These are phyloP conservation scores for Cladophialophora psammophila DNA, from an alignment of 2,329 filamentous ascomycete species.

Conservation along the genomic window DNA sequence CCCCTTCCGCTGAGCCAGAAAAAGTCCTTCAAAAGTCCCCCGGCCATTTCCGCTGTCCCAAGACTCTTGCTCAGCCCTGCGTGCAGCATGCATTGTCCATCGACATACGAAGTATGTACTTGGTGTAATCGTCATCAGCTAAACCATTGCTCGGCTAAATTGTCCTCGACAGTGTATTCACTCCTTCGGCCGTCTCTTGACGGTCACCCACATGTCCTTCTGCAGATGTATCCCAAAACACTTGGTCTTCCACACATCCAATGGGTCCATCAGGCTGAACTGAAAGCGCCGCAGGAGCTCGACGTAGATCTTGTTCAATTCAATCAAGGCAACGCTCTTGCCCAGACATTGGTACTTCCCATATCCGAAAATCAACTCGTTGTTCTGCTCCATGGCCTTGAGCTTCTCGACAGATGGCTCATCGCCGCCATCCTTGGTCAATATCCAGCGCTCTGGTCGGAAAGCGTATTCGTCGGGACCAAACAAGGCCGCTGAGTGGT, in stretches of 20 bases:
- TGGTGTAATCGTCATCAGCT: background rate
- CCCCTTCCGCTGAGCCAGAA: background rate
- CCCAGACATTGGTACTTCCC: slow-evolving; percentile 58
- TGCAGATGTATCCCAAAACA: too few species aligned
- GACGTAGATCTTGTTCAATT: slow-evolving; percentile 52
- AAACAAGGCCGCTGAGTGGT: slow-evolving; percentile 46
- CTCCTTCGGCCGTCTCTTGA: slow-evolving; percentile 13
- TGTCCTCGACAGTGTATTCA: background rate
- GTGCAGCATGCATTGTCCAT: background rate
- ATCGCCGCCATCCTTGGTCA: slow-evolving; percentile 42
- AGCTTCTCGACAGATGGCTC: slow-evolving; percentile 36
- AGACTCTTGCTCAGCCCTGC: slow-evolving; percentile 14
- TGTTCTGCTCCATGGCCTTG: slow-evolving; percentile 50
- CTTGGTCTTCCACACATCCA: too few species aligned
- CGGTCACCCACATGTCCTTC: background rate
- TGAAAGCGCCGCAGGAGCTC: too few species aligned
- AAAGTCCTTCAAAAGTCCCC: slow-evolving; percentile 24
- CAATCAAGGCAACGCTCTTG: slow-evolving; percentile 57
- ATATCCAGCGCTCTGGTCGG: slow-evolving; percentile 60
- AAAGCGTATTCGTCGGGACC: slow-evolving; percentile 54
- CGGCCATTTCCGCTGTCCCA: background rate
- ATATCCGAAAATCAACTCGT: slow-evolving; percentile 56
- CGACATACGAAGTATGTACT: too few species aligned
- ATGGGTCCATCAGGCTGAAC: too few species aligned
- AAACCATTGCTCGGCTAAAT: background rate